A percentile compares a stretch with the other conserved stretches of the same genome.
Evolutionary conservation across 2,329 filamentous ascomycete species (phyloP).

Genomic region (Chrysoporthe puriensis): DNA sequence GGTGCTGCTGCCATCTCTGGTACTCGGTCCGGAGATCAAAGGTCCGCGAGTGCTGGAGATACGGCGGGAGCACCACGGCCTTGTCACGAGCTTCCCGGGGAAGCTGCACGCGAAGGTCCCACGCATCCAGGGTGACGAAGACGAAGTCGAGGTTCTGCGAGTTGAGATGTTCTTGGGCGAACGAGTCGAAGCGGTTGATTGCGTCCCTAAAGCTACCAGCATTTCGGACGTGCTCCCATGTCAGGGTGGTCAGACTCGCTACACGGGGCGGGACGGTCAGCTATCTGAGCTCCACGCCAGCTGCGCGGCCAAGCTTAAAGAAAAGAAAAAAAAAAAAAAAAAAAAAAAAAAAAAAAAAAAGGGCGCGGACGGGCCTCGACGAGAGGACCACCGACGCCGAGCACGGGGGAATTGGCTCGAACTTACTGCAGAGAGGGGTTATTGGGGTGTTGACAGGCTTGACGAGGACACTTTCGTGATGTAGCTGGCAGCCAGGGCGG

Average conservation of each 20-base stretch:
- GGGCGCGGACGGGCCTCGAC: background rate
- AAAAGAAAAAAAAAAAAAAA: no score
- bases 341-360: background rate
- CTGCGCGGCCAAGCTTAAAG: background rate
- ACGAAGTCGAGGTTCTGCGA: constrained; percentile 94
- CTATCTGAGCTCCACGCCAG: background rate
- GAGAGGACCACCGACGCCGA: background rate
- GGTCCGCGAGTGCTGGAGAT: constrained; percentile 95
- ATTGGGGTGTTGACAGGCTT: constrained; percentile 99
- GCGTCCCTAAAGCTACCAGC: constrained; percentile 97
- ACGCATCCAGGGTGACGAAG: constrained; percentile 97
- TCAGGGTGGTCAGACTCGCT: constrained; percentile 97
- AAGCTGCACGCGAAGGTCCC: constrained; percentile 97
- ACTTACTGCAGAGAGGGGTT: constrained; percentile 97
- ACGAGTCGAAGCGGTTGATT: constrained; percentile 91
- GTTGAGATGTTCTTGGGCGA: constrained; percentile 88
- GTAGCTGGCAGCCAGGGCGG: constrained; percentile 63
- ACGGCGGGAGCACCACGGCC: constrained; percentile 92
- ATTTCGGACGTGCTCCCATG: constrained; percentile 98
- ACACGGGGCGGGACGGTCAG: constrained; percentile 30
- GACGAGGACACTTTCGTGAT: constrained; percentile 93
- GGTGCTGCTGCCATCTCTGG: constrained; percentile 97
- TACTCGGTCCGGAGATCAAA: constrained; percentile 98
- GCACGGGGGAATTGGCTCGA: constrained; percentile 26
- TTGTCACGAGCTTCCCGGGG: constrained; percentile 98